Evolutionary conservation across 805 yeast species (phyloP).

Genomic region (Geotrichum ghanense): DNA sequence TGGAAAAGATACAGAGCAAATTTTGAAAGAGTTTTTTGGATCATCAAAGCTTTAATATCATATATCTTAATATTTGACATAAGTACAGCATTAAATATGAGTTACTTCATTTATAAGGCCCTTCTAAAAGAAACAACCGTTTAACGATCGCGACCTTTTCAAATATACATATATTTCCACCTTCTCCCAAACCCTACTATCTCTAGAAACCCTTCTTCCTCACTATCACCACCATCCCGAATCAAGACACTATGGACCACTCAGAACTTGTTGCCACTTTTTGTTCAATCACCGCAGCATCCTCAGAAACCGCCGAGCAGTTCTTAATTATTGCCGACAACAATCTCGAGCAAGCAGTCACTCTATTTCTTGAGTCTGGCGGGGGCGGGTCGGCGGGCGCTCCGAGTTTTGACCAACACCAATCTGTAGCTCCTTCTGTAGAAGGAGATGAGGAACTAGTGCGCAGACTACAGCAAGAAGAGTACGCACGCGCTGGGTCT

Average conservation of each 20-base stretch:
- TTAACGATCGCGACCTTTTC: no score
- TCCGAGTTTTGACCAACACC: constrained; percentile 26
- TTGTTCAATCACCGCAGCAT: constrained; percentile 74
- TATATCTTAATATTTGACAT: no score
- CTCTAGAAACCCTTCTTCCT: no score
- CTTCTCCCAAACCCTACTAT: no score
- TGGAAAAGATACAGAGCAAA: constrained; percentile 3
- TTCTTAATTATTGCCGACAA: constrained; percentile 71
- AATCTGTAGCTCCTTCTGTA: constrained; percentile 8
- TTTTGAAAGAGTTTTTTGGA: constrained; percentile 4
- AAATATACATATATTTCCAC: no score
- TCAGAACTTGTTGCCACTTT: constrained; percentile 46
- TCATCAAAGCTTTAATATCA: not conserved
- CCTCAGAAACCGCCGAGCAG: constrained; percentile 55
- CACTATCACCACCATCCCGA: no score
- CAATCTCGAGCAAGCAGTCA: constrained; percentile 73
- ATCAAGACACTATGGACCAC: constrained; percentile 18
- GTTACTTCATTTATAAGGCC: no score
- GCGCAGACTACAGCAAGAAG: constrained; percentile 49
- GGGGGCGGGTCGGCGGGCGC: constrained; percentile 23
- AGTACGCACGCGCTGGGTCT: constrained; percentile 32
- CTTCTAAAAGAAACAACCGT: no score
- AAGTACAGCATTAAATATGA: no score
- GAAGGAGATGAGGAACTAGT: constrained; percentile 47
- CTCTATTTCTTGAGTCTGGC: constrained; percentile 59